phyloP scores from a whole-genome alignment of 1,284 basidiomycete genomes.

The Singerocomus inundabilis region DNA sequence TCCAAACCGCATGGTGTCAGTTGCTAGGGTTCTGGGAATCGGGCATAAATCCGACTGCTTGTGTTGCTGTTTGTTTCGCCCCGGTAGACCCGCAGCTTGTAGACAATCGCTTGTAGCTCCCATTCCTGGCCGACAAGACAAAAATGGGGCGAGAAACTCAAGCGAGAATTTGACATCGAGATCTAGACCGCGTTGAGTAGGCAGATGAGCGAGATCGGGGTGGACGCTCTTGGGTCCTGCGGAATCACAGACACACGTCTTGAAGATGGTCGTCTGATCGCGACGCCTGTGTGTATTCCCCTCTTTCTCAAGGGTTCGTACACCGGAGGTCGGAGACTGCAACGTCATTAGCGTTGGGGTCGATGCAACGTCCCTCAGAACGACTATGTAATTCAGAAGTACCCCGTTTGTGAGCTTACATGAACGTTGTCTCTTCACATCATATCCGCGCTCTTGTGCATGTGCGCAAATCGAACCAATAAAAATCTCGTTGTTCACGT shows the following conservation, averaged over 20 bases:
- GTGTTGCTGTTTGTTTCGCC: constrained; percentile 24
- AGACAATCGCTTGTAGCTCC: constrained; percentile 22
- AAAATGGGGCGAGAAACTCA: constrained; percentile 28
- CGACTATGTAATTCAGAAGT: constrained; percentile 19
- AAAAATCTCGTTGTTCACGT: constrained; percentile 18
- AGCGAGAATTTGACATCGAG: constrained; percentile 32
- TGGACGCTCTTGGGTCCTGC: constrained; percentile 6
- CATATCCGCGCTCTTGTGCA: constrained; percentile 11
- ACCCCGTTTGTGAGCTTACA: constrained; percentile 14
- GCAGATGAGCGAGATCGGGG: constrained; percentile 19
- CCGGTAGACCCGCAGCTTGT: constrained; percentile 34
- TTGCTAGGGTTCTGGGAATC: constrained; percentile 29
- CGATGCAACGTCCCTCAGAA: constrained; percentile 3
- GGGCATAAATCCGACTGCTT: constrained; percentile 24
- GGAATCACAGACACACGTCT: constrained; percentile 3
- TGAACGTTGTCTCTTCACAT: constrained; percentile 11
- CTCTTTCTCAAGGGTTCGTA: constrained; percentile 24
- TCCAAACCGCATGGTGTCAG: constrained; percentile 29
- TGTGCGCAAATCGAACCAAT: constrained; percentile 2
- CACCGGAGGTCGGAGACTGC: constrained; percentile 11
- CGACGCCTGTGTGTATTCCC: constrained; percentile 7
- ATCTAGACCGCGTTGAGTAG: constrained; percentile 26
- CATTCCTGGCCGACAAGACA: constrained; percentile 18
- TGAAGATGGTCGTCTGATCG: constrained; percentile 13
- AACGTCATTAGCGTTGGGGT: constrained; percentile 21